These are phyloP conservation scores for Teratosphaeria viscida DNA, from an alignment of 2,329 filamentous ascomycete genomes.

Conservation along the genomic window DNA sequence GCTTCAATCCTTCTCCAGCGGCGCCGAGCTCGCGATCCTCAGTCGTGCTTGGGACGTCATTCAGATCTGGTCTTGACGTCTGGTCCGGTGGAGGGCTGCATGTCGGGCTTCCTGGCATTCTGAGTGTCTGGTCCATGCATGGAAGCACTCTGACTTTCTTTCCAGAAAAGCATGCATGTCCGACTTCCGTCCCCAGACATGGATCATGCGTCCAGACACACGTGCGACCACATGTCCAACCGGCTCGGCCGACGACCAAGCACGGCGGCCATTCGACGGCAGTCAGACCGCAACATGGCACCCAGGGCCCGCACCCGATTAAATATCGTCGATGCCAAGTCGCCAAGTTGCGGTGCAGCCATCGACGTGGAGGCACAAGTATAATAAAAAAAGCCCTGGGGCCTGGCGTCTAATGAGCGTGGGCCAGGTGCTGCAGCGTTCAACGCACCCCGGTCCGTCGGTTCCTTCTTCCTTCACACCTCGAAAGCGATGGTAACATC, in stretches of 20 bases:
- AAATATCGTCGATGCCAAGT: neutral
- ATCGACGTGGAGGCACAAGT: neutral
- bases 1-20: neutral
- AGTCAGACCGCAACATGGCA: neutral
- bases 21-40: neutral
- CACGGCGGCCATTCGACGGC: neutral
- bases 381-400: neutral
- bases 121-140: neutral
- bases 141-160: neutral
- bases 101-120: neutral
- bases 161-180: neutral
- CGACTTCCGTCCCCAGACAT: neutral
- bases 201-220: neutral
- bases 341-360: neutral
- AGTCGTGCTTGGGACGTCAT: neutral
- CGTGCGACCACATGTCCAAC: neutral
- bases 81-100: neutral
- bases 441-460: neutral
- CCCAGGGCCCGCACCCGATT: neutral
- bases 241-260: neutral
- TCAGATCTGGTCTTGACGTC: neutral
- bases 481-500: neutral
- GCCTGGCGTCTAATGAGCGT: neutral
- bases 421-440: neutral
- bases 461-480: neutral